A percentile compares a stretch with the other conserved stretches of the same genome.
These are phyloP conservation scores for Ehretia macrophylla DNA, from an alignment of 257 asterid genomes.

Conservation along the genomic window DNA sequence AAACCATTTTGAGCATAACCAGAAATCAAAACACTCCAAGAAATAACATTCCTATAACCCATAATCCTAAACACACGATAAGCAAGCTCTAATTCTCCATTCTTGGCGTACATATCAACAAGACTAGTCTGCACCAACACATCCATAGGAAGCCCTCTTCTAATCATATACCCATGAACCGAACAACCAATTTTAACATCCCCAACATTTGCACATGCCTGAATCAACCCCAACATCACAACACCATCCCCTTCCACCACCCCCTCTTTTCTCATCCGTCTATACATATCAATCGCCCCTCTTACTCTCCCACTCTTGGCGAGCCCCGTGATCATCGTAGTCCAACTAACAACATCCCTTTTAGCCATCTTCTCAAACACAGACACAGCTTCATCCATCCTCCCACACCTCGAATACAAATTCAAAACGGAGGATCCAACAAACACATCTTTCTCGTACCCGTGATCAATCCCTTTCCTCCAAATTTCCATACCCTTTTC, in stretches of 20 bases:
- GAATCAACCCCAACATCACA: conserved; percentile 57
- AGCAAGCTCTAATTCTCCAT: conserved; percentile 48
- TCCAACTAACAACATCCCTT: conserved; percentile 69
- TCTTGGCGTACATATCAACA: conserved; percentile 72
- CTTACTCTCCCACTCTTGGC: conserved; percentile 46
- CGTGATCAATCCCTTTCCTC: conserved; percentile 41
- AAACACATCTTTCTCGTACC: conserved; percentile 58
- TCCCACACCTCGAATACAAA: conserved; percentile 52
- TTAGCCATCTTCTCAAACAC: conserved; percentile 52
- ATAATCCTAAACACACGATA: conserved; percentile 40
- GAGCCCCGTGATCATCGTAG: conserved; percentile 60
- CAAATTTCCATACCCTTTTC: conserved; percentile 48
- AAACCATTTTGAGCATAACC: conserved; percentile 64
- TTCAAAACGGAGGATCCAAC: conserved; percentile 68
- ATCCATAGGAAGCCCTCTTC: conserved; percentile 39
- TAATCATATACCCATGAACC: conserved; percentile 60
- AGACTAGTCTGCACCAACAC: conserved; percentile 59
- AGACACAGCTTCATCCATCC: conserved; percentile 48
- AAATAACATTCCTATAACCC: conserved; percentile 40
- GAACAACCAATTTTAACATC: conserved; percentile 51
- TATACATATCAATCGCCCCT: conserved; percentile 43
- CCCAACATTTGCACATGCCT: conserved; percentile 46
- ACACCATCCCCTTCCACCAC: conserved; percentile 52
- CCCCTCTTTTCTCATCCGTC: conserved; percentile 52
- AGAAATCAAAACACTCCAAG: conserved; percentile 79